Evolutionary conservation across 306 rosid species (phyloP), one percentile per base, ranked within the genome.

Genomic region (Quercus gilva): DNA sequence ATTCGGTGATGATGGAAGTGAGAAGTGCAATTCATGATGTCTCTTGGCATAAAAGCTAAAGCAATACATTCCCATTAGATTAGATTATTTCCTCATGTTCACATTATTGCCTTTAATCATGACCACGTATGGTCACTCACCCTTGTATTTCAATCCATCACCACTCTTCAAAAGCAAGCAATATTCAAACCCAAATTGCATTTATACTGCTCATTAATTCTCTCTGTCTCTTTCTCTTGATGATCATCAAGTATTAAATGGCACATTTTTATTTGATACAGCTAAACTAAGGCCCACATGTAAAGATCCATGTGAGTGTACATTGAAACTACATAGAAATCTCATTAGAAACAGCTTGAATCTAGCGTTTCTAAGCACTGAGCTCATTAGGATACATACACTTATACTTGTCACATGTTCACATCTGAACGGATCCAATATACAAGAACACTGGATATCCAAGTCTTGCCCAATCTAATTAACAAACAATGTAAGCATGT

Each of bases 1-100:
- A 59, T 71, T 79, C 79, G 61, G 52, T 82, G 29, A 84, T 83
- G 79, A 78, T 86, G 80, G 75, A 58, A 69, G 18, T 53, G 55
- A 49, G 77, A 74, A 83, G 92, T 88, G 87, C 80, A 80, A 76
- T 65, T 90, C 86, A 90, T 90, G 57, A 82, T 87, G 81, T 85
- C 88, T 84, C 88, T 87, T 82, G 74, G 80, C 83, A 80, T 60
- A 82, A 90, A 92, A 89, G 92, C 91, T 79, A 88, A 89, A 87
- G 79, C 57, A 55, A 67, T 71, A 74, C 31, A 29, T 21, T 20
- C 53, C 60, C 67, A 60, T 79, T 85, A 74, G 52, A 68, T 82
- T 85, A 74, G 52, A 26, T 31, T 63, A 69, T 64, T 45, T 71
- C 19, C 71, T 37, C 31, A 45, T 56, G 25, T 56, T 61, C 29